Conservation (phyloP, 805 yeast species). For the Millerozyma acaciae region DNA sequence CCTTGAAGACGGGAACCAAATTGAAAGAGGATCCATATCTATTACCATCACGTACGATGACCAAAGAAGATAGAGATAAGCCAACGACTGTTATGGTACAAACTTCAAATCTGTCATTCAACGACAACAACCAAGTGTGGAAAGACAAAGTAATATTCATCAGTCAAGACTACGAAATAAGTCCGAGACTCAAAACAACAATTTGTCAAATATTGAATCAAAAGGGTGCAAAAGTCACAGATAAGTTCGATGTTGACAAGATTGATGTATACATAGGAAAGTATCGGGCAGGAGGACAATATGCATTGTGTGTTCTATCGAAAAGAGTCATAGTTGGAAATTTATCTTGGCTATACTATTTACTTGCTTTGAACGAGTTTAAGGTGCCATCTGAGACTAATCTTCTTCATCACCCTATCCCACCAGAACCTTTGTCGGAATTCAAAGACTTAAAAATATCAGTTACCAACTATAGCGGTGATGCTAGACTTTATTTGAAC, state of each 20-base stretch:
- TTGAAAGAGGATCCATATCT: constrained; percentile 54
- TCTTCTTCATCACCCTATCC: constrained; percentile 70
- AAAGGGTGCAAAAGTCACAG: constrained; percentile 52
- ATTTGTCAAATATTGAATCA: constrained; percentile 42
- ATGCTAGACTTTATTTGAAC: constrained; percentile 70
- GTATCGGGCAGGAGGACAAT: constrained; percentile 57
- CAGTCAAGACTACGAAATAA: constrained; percentile 52
- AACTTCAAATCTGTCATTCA: constrained; percentile 18
- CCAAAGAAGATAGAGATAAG: not conserved
- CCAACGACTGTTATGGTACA: constrained; percentile 8
- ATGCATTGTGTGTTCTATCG: constrained; percentile 39
- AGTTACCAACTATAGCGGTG: constrained; percentile 81
- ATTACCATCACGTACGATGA: constrained; percentile 28
- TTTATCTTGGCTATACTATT: constrained; percentile 69
- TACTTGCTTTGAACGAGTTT: constrained; percentile 55
- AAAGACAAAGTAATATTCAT: constrained; percentile 44
- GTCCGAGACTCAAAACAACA: constrained; percentile 37
- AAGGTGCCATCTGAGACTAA: constrained; percentile 48
- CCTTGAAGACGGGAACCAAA: constrained; percentile 49
- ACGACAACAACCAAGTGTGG: constrained; percentile 26
- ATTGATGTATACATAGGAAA: constrained; percentile 55
- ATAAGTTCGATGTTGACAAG: constrained; percentile 12
- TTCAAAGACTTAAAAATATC: constrained; percentile 56
- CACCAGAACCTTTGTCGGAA: constrained; percentile 46
- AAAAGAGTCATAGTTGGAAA: constrained; percentile 54